Evolutionary conservation across 331 rosid genomes (phyloP), one percentile per base, ranked within the genome.

Genomic region (Phaseolus coccineus): DNA sequence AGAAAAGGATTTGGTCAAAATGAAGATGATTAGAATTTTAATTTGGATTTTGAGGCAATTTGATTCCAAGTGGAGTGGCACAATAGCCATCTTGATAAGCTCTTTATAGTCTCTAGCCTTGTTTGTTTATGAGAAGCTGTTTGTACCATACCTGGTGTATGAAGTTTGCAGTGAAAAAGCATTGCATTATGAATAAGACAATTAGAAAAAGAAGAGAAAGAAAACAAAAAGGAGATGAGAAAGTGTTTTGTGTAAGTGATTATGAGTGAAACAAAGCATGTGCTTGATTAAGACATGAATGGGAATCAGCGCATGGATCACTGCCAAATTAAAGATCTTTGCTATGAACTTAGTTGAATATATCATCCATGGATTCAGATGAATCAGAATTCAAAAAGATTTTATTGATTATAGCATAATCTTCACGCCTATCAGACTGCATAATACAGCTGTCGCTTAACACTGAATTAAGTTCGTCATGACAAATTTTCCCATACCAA

Each of bases 261-360:
- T 42, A 22, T 22, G 31, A 42, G 22, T 42, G 79, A 74, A 42
- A 35, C 79, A 74, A 39, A 59, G 69, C 69, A 74, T 58, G 70
- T 58, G 69, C 44, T 58, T 74, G 46, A 40, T 40, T 56, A 39
- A 27, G 78, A 56, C 42, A 57, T 13, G 7, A 56, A 35, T 11
- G 30, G 27, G 47, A n/a, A 64, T 64, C 48, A 0, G 30, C 15
- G 15, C 8, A 28, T 69, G 40, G 63, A 51, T 72, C 77, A 35
- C 13, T 5, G 24, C 40, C 19, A 61, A 40, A 55, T 71, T 70
- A 48, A 16, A 14, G 22, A n/a, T 2, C 14, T 44, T 35, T 19
- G 22, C 22, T 19, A 19, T 19, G 22, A 19, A 44, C 10, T 57
- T 58, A 16, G 14, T 33, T 62, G 33, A 63, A 33, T 46, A 6